phyloP scores from a whole-genome alignment of 2,329 filamentous ascomycete species.

The Cladosporium sp. region DNA sequence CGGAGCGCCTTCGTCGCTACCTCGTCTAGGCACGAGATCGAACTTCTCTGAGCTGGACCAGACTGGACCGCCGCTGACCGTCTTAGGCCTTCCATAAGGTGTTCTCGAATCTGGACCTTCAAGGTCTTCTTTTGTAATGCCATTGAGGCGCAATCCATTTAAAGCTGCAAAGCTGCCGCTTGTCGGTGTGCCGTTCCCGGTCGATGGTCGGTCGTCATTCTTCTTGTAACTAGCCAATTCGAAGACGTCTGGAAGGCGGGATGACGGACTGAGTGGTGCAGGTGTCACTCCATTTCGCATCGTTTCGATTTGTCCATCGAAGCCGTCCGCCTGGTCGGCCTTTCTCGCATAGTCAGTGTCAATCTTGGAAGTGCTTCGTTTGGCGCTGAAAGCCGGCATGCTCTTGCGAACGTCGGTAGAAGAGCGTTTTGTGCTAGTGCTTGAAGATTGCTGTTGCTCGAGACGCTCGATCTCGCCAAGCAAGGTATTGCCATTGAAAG shows the following conservation, averaged over 20 bases:
- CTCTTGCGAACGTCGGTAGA: slow-evolving; percentile 33
- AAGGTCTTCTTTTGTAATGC: slow-evolving; percentile 29
- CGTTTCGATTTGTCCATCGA: slow-evolving; percentile 19
- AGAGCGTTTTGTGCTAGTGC: slow-evolving; percentile 43
- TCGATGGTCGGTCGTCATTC: slow-evolving; percentile 28
- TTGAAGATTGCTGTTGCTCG: slow-evolving; percentile 46
- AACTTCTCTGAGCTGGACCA: background rate
- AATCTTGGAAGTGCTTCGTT: slow-evolving; percentile 26
- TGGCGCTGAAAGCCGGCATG: slow-evolving; percentile 27
- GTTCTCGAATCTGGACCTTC: slow-evolving; percentile 16
- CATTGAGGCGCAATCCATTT: slow-evolving; percentile 37
- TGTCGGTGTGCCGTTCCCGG: slow-evolving; percentile 23
- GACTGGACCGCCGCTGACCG: slow-evolving; percentile 25
- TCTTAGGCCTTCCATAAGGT: slow-evolving; percentile 30
- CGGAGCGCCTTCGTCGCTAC: slow-evolving; percentile 10
- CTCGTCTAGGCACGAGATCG: background rate
- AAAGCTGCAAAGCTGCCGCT: slow-evolving; percentile 23
- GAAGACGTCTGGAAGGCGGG: slow-evolving; percentile 23
- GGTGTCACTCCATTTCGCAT: background rate
- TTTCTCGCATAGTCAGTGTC: slow-evolving; percentile 22
- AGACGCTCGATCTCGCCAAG: slow-evolving; percentile 65
- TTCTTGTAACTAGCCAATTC: slow-evolving; percentile 27
- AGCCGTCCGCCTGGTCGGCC: slow-evolving; percentile 1
- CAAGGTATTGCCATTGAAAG: slow-evolving; percentile 69
- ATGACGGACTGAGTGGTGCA: background rate